Evolutionary conservation across 371 early-diverging fungal genomes (phyloP).

Genomic region (Saksenaea oblongispora): DNA sequence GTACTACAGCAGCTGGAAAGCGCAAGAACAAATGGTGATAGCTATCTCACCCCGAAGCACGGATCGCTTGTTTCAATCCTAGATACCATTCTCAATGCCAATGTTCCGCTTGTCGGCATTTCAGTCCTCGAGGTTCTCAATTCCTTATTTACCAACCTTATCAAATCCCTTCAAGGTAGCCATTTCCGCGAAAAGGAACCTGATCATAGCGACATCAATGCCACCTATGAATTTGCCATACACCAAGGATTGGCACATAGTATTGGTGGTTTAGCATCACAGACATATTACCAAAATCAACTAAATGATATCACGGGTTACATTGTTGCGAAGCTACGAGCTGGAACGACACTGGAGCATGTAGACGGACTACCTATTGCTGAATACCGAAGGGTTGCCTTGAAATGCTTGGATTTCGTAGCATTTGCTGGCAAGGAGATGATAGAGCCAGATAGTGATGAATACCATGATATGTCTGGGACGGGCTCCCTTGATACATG

Average conservation of each 20-base stretch:
- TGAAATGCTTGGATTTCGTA: constrained; percentile 50
- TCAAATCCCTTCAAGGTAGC: constrained; percentile 41
- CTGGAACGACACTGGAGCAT: constrained; percentile 42
- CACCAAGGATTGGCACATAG: constrained; percentile 56
- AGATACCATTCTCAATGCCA: constrained; percentile 54
- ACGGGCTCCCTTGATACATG: constrained; percentile 32
- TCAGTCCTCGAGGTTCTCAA: constrained; percentile 84
- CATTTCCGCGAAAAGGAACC: constrained; percentile 16
- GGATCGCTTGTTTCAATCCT: constrained; percentile 60
- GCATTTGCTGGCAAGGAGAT: constrained; percentile 20
- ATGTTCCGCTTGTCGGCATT: constrained; percentile 68
- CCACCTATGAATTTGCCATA: constrained; percentile 41
- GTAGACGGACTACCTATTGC: constrained; percentile 50
- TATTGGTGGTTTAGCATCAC: constrained; percentile 74
- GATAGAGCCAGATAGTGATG: constrained; percentile 6
- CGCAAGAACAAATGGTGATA: constrained; percentile 21
- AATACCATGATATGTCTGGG: background rate
- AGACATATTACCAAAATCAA: constrained; percentile 85
- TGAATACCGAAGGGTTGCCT: constrained; percentile 47
- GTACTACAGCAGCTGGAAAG: constrained; percentile 62
- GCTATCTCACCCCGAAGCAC: constrained; percentile 43
- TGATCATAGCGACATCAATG: constrained; percentile 9
- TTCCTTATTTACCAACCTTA: constrained; percentile 62
- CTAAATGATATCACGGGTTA: constrained; percentile 78
- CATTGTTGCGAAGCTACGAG: constrained; percentile 65